These are phyloP conservation scores for Umbelopsis isabellina DNA, from an alignment of 192 early-diverging fungal genomes.

Conservation along the genomic window DNA sequence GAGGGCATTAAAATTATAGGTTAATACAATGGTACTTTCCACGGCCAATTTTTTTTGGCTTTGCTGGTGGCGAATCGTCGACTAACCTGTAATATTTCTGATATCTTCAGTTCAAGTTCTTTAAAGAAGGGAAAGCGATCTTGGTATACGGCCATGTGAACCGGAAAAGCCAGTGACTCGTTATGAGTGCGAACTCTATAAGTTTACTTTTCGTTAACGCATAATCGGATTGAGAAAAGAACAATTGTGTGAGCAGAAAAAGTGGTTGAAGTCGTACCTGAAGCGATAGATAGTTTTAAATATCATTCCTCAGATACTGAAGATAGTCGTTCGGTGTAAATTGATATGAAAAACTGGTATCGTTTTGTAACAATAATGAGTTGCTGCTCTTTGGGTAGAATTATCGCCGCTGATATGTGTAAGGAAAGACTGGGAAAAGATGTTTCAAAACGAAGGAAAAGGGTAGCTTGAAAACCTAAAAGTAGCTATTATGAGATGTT, in stretches of 20 bases:
- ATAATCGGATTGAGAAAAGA: background rate
- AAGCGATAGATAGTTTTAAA: constrained; percentile 18
- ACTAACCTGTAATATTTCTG: constrained; percentile 7
- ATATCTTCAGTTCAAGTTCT: constrained; percentile 14
- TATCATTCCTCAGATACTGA: background rate
- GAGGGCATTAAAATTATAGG: constrained; percentile 22
- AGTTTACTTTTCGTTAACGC: background rate
- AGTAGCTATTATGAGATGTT: constrained; percentile 17
- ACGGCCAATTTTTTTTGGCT: background rate
- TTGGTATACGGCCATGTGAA: constrained; percentile 13
- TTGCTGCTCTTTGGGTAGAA: background rate
- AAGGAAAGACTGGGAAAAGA: constrained; percentile 20
- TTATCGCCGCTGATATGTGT: background rate
- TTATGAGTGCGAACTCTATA: constrained; percentile 12
- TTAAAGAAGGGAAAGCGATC: constrained; percentile 20
- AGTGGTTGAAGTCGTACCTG: background rate
- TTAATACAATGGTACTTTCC: background rate
- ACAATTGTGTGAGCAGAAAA: background rate
- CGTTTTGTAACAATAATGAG: background rate
- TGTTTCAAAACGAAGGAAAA: constrained; percentile 15
- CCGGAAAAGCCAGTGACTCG: constrained; percentile 8
- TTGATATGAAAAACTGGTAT: background rate
- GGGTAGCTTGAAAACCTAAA: constrained; percentile 15
- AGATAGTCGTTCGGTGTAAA: background rate
- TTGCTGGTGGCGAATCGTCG: constrained; percentile 6